phyloP scores from a whole-genome alignment of 345 rosid species.

The Adansonia digitata region DNA sequence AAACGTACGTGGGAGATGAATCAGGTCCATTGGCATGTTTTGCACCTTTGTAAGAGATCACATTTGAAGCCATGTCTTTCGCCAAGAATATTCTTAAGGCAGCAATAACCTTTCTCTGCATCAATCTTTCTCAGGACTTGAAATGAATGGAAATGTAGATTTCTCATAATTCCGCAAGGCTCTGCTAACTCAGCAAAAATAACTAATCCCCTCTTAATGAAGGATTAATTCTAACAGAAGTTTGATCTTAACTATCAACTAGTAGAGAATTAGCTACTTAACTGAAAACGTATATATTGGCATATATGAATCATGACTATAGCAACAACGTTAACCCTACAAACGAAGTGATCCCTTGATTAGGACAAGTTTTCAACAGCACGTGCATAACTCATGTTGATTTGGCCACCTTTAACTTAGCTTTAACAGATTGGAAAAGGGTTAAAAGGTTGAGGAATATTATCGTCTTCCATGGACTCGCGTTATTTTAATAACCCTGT shows the following conservation, averaged over 20 bases:
- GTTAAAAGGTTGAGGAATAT: no score
- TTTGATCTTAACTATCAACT: no score
- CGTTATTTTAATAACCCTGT: background rate
- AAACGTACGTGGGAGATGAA: background rate
- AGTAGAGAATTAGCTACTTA: no score
- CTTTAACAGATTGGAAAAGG: background rate
- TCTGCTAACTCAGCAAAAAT: no score
- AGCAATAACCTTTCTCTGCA: background rate
- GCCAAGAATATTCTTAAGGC: background rate
- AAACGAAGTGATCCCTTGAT: conserved; percentile 6
- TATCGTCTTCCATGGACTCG: background rate
- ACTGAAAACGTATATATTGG: no score
- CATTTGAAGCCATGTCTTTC: background rate
- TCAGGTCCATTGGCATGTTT: conserved; percentile 3
- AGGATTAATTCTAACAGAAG: no score
- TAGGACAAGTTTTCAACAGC: background rate
- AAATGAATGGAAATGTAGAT: background rate
- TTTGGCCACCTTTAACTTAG: background rate
- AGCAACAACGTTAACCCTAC: background rate
- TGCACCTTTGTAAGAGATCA: background rate
- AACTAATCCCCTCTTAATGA: no score
- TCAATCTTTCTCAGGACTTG: background rate
- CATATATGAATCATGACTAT: no score
- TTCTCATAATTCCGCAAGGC: background rate
- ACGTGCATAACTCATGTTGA: background rate